Conservation (phyloP, 225 moss, liverwort and hornwort species). For the Physcomitrellopsis africana region DNA sequence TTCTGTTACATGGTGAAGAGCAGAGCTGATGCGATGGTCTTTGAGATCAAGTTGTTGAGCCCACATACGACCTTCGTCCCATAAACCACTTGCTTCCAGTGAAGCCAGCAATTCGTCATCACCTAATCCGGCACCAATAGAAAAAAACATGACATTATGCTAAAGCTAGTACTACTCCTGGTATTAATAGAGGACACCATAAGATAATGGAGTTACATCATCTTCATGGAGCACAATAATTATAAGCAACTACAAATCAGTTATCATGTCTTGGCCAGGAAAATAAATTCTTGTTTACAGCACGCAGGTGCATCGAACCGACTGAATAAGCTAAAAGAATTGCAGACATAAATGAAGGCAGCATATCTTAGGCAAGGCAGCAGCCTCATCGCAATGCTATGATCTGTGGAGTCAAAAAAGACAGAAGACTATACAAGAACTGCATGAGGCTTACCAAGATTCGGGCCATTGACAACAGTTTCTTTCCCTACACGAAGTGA, state of each 20-base stretch:
- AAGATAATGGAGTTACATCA: not conserved
- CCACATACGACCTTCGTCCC: conserved; percentile 86
- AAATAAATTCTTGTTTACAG: conserved; percentile 1
- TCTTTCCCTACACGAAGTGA: conserved; percentile 54
- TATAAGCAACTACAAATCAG: not conserved
- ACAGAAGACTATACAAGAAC: conserved; percentile 1
- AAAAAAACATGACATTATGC: conserved; percentile 7
- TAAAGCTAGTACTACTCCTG: not conserved
- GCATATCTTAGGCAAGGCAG: not conserved
- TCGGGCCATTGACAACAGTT: conserved; percentile 41
- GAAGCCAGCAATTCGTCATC: conserved; percentile 67
- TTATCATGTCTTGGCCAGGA: not conserved
- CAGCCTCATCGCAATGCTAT: not conserved
- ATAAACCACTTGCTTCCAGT: conserved; percentile 63
- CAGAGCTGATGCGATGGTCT: conserved; percentile 45
- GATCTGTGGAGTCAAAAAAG: not conserved
- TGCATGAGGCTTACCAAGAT: conserved; percentile 29
- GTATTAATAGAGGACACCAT: not conserved
- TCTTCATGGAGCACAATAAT: not conserved
- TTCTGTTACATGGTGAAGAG: conserved; percentile 78
- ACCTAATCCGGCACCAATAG: conserved; percentile 52
- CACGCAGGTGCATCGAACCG: not conserved
- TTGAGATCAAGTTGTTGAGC: conserved; percentile 74
- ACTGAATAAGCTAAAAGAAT: not conserved
- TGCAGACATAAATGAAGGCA: not conserved